Evolutionary conservation across 768 basidiomycete species (phyloP), one percentile per base, ranked within the genome.

Genomic region (Cystobasidium tubakii): DNA sequence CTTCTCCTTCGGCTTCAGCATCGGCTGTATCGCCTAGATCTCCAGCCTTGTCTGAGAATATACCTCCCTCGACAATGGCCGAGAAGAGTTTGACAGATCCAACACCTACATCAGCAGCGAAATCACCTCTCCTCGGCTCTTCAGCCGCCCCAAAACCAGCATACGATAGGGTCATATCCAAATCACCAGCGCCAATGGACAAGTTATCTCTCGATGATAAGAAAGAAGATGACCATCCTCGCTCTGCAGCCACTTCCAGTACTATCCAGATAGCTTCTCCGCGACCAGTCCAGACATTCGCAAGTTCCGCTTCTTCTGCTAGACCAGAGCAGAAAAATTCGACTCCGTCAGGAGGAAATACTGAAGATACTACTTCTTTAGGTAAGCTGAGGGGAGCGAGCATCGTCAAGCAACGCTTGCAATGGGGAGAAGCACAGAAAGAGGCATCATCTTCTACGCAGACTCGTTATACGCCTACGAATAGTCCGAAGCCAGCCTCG

Each of bases 351-450:
- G 6, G 10, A 55, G 53, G n/a, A 6, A 29, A n/a, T 10, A 39
- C 6, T 39, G 57, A 60, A 4, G 50, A 29, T 57, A 72, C 74
- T 25, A 43, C 74, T 34, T 60, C 53, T 27, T 36, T 75, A 25
- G 69, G 66, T 17, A n/a, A 55, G 9, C 46, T 75, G 36, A 72
- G 62, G 27, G 55, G 55, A 9, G 34, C 55, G 21, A 75, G 69
- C 31, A 29, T 75, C 57, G 74, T 74, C 6, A 74, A 66, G 36
- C 39, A 74, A 29, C 73, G 73, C 15, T 44, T 74, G 19, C 31
- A 72, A 54, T 74, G 73, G 73, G 73, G 73, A n/a, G 73, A 74
- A 43, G 70, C 70, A n/a, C 36, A 69, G 25, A 36, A 27, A 13
- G 53, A n/a, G 34, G 44, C 42, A 6, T 34, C 62, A 25, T n/a